These are phyloP conservation scores for Phytophthora rubi DNA, from an alignment of 352 stramenopile species.

Conservation along the genomic window DNA sequence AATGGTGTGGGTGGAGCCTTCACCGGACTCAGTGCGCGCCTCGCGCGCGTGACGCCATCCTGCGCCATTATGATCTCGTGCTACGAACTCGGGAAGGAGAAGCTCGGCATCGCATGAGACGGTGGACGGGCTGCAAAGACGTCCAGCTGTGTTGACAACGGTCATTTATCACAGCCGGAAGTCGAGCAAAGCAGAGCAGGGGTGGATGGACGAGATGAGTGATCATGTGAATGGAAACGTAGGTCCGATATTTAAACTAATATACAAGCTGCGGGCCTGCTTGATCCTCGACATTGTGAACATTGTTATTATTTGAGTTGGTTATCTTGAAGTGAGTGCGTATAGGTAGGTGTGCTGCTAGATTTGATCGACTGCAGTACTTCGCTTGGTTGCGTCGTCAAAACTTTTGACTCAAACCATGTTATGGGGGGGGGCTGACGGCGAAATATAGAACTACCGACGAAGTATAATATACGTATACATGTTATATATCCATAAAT, in stretches of 20 bases:
- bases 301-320: too few species aligned
- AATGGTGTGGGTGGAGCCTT: conserved; percentile 61
- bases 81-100: conserved; percentile 84
- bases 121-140: not conserved
- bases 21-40: conserved; percentile 67
- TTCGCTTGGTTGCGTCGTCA: too few species aligned
- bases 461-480: too few species aligned
- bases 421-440: too few species aligned
- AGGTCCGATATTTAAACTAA: conserved; percentile 34
- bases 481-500: too few species aligned
- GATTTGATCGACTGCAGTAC: too few species aligned
- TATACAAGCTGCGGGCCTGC: conserved; percentile 17
- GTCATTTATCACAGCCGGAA: conserved; percentile 16
- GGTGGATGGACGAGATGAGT: conserved; percentile 13
- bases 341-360: too few species aligned
- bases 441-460: too few species aligned
- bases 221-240: conserved; percentile 11
- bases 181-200: conserved; percentile 12
- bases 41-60: conserved; percentile 74
- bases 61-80: conserved; percentile 91
- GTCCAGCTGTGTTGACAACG: not conserved
- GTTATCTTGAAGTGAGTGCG: not conserved
- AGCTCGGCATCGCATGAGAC: conserved; percentile 58
- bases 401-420: too few species aligned
- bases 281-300: not conserved